Evolutionary conservation across 2,329 filamentous ascomycete genomes (phyloP), one percentile per base, ranked within the genome.

Genomic region (Chaetomiaceae sp.): DNA sequence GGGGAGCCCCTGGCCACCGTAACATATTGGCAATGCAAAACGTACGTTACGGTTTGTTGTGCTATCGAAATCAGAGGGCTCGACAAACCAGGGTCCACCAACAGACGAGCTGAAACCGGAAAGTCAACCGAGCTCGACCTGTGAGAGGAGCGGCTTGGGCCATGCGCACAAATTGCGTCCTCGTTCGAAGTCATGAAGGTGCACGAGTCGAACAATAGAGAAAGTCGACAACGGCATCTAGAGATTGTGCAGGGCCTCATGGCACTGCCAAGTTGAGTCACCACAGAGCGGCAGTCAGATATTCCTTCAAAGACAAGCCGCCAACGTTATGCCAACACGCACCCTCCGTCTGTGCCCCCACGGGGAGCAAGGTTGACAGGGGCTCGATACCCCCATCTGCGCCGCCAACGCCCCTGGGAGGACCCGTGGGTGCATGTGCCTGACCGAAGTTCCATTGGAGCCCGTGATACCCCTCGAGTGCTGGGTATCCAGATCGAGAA

Each of bases 381-480:
- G 40, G 32, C 9, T 16, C 9, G 18, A 16, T 13, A 29, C 23
- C 40, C 32, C 40, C 37, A 36, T 42, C 33, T n/a, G 18, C n/a
- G 29, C 42, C 42, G 33, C 25, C 13, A 14, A 30, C 40, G 36
- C 32, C 42, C 49, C 49, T 45, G 42, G 25, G 14, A 37, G 33
- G 40, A 14, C 23, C 41, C 34, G 34, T 23, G 38, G n/a, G 30
- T 25, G 5, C n/a, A n/a, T n/a, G n/a, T 20, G 25, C 41, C 32
- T 51, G 23, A 51, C 49, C 49, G 49, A 51, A 18, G 16, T 34
- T 10, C n/a, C n/a, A n/a, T n/a, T n/a, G n/a, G n/a, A 38, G 27
- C 25, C 25, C 14, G 34, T 30, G 41, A 20, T 25, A 8, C 20
- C 23, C 41, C 33, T 30, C 27, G 25, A 16, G 14, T 21, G 10